Conservation (phyloP, 768 basidiomycete species). For the Suillus lakei region DNA sequence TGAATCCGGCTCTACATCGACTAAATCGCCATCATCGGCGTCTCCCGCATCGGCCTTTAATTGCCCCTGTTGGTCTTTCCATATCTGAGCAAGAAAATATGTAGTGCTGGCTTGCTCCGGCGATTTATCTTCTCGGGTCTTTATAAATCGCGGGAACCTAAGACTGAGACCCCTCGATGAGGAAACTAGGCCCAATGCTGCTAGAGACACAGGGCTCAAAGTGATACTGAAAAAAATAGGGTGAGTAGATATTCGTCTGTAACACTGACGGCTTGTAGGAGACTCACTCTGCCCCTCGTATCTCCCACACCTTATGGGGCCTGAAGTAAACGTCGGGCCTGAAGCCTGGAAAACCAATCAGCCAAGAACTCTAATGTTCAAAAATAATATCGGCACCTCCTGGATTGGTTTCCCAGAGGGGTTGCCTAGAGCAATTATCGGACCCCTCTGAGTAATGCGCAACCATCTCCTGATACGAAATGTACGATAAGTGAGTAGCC, state of each 20-base stretch:
- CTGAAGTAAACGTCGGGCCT: conserved; percentile 71
- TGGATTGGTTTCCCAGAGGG: conserved; percentile 63
- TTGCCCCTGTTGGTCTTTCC: conserved; percentile 60
- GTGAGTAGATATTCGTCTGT: conserved; percentile 14
- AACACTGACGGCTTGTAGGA: neutral
- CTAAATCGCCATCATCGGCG: conserved; percentile 62
- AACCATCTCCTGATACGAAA: conserved; percentile 55
- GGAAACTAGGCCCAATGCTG: conserved; percentile 68
- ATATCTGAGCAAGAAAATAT: conserved; percentile 72
- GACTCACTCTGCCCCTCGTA: conserved; percentile 73
- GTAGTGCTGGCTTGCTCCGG: conserved; percentile 76
- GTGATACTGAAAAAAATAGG: conserved; percentile 58
- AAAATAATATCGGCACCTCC: conserved; percentile 52
- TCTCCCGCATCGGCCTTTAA: conserved; percentile 33
- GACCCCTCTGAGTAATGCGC: conserved; percentile 65
- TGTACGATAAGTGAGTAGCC: neutral
- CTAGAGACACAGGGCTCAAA: conserved; percentile 83
- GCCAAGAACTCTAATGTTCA: neutral
- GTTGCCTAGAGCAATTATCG: conserved; percentile 54
- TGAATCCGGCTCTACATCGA: conserved; percentile 52
- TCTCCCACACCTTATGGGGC: conserved; percentile 88
- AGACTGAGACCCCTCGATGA: conserved; percentile 72
- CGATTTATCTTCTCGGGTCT: conserved; percentile 71
- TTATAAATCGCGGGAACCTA: conserved; percentile 88
- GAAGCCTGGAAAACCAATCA: conserved; percentile 48